A percentile compares a stretch with the other conserved stretches of the same genome.
Conservation (phyloP, 768 basidiomycete genomes). For the Fomitopsis pulvina region DNA sequence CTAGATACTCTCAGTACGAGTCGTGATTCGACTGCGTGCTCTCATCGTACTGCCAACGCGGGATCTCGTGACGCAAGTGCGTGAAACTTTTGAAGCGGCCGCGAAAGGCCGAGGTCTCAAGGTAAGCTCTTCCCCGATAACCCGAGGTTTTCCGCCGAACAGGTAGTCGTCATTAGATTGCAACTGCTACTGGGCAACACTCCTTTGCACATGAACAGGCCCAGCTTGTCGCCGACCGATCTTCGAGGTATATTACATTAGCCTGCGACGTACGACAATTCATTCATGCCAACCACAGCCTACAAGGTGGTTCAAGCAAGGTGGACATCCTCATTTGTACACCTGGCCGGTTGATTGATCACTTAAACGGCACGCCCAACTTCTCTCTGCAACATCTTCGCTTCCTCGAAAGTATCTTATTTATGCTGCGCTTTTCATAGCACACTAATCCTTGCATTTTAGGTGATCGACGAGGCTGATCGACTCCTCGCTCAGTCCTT, state of each 20-base stretch:
- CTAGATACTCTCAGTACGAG: constrained; percentile 57
- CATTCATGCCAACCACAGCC: constrained; percentile 30
- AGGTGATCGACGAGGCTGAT: constrained; percentile 98
- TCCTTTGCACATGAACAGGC: constrained; percentile 90
- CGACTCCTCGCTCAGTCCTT: constrained; percentile 92
- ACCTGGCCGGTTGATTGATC: constrained; percentile 92
- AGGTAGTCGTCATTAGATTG: constrained; percentile 43
- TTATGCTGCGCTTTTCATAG: not conserved
- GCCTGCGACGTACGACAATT: not conserved
- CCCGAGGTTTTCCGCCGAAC: not conserved
- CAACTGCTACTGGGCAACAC: constrained; percentile 87
- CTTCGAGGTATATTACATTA: constrained; percentile 36
- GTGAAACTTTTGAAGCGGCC: constrained; percentile 84
- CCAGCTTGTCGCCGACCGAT: constrained; percentile 61
- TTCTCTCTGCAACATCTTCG: constrained; percentile 92
- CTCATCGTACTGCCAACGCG: constrained; percentile 89
- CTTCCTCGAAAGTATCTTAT: constrained; percentile 62
- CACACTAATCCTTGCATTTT: not conserved
- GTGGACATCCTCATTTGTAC: constrained; percentile 95
- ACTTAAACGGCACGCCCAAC: constrained; percentile 79
- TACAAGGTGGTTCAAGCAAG: constrained; percentile 83
- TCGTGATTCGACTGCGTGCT: constrained; percentile 81
- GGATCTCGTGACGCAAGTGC: constrained; percentile 87
- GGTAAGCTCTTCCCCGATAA: constrained; percentile 33
- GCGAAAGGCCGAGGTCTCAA: constrained; percentile 83